Evolutionary conservation across 164 flowering plant genomes (phyloP), one percentile per base, ranked within the genome.

Genomic region (Sedum album): DNA sequence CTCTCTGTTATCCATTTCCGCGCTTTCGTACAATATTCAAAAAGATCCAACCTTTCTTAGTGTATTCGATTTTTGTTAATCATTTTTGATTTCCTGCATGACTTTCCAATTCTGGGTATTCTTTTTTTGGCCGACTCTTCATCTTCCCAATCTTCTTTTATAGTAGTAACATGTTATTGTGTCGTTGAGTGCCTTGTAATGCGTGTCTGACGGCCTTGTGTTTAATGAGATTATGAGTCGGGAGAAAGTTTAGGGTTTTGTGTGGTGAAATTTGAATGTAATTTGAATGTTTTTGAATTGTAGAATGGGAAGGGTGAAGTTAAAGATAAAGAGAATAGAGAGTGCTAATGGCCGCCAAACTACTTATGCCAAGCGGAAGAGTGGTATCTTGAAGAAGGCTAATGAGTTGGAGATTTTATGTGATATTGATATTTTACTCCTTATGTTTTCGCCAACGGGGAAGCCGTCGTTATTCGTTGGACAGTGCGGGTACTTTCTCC

Each of bases 261-360:
- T 26, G 49, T 5, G 17, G 2, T 4, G 5, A 4, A 4, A 14
- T 44, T 44, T 44, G 3, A 7, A 35, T 51, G 10, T 26, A 51
- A 53, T 53, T n/a, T 49, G 26, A n/a, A 49, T 49, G 25, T 53
- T 23, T 53, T 10, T 49, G 14, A 3, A 23, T 7, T 53, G 28
- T 53, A 80, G 82, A 68, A 79, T 81, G 84, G 84, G 84, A 30
- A 77, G 84, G 77, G 84, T 81, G 44, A 81, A 79, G 76, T 73
- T 81, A 39, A 79, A 79, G 73, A 81, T 81, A 60, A 81, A 81
- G 78, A 79, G 69, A 65, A 70, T 81, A 63, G 84, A 81, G 79
- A 77, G 75, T 55, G 71, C 70, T 36, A 81, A 77, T 65, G 79
- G 82, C 35, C 77, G 84, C 30, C 82, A 79, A 68, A 74, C 82